Conservation (phyloP, 1,284 basidiomycete species). For the Puccinia triticina region DNA sequence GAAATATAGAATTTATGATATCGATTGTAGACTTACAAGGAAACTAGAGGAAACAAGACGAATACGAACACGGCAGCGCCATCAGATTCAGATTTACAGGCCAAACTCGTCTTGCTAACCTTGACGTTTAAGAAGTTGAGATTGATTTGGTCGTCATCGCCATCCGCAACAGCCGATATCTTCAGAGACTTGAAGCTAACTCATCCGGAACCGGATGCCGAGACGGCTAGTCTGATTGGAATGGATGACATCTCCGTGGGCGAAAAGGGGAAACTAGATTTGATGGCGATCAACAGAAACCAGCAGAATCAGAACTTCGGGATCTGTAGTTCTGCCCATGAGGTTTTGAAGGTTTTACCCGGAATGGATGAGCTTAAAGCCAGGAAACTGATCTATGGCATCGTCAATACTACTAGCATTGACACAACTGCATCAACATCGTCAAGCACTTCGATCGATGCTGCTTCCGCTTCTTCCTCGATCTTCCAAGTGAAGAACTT, state of each 20-base stretch:
- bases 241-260: conserved; percentile 65
- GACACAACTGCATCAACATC: neutral
- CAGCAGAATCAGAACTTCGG: conserved; percentile 8
- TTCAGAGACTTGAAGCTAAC: conserved; percentile 89
- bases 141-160: conserved; percentile 96
- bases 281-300: conserved; percentile 24
- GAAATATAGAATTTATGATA: neutral
- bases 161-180: conserved; percentile 86
- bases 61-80: conserved; percentile 60
- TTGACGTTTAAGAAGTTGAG: conserved; percentile 86
- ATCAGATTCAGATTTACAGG: conserved; percentile 62
- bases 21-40: conserved; percentile 41
- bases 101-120: conserved; percentile 85
- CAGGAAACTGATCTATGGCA: conserved; percentile 27
- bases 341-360: conserved; percentile 44
- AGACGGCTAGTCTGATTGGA: conserved; percentile 74
- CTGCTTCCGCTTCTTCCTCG: neutral
- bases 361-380: conserved; percentile 41
- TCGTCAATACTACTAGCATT: neutral
- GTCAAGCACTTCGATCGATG: too few relatives aligned
- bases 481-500: conserved; percentile 38
- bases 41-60: conserved; percentile 37
- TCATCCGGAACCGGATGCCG: conserved; percentile 77
- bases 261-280: conserved; percentile 53
- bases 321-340: conserved; percentile 36